Base-by-base conservation (phyloP, 2,329 filamentous ascomycete genomes). In the Colletotrichum euphorbiae region DNA sequence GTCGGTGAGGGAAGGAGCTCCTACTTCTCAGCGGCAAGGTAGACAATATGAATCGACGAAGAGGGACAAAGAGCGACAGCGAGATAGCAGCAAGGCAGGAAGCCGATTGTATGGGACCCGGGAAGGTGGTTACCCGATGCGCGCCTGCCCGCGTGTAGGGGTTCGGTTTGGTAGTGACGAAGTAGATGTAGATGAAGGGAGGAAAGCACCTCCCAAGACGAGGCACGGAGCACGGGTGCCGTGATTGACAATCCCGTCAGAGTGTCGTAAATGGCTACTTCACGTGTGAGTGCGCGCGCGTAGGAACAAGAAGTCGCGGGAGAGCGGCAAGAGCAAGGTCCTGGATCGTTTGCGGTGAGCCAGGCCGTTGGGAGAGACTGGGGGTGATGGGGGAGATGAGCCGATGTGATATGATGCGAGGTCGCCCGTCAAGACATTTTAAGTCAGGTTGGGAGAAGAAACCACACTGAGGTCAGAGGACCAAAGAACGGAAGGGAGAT, bases 401-500 rank as follows among this genome's bases (percentile, higher is more conserved):
- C 31, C 40, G 61, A 68, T 48, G 45, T 51, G 36, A 55, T 55
- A 31, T 31, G 45, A 50, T 38, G 51, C 28, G 21, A 51, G 17
- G 36, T 64, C 31, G 50, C 38, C 54, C 48, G 54, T 68, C 61
- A 46, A 65, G 54, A 68, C 65, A 65, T 57, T 57, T 68, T 68
- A 64, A 68, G 61, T 65, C 65, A 68, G 57, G 54, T 45, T 38
- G 60, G 40, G 60, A 68, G 33, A 68, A 68, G 60, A 68, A 68
- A 65, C 61, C 24, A 24, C 42, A 40, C 17, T 33, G 40, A 54
- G 61, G 40, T 50, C 45, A 55, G 45, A 42, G 33, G 48, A 43
- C 42, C 55, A 55, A 68, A 65, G 61, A 64, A 68, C 62, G 65
- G 54, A 68, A 68, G 65, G 65, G 65, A 65, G 65, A 59, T 68